Base-by-base conservation (phyloP, 163 green algal genomes). In the Scenedesmus sp. region DNA sequence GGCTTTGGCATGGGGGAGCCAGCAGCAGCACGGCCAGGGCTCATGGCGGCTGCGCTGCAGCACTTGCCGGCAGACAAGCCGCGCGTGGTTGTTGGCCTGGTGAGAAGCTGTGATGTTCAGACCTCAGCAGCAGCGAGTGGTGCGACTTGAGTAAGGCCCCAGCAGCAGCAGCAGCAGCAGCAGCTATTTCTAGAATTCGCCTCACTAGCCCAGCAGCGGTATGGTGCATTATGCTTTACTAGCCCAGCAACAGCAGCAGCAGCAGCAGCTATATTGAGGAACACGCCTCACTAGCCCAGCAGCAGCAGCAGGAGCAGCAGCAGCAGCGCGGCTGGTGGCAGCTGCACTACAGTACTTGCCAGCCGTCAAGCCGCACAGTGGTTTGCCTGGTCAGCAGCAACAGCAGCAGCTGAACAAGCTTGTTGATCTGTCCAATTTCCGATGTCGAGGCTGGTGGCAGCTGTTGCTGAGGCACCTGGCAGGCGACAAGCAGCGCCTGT, bases 1-100 rank as follows among this genome's bases (percentile, higher is more conserved):
- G 94, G 95, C 1, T 94, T 98, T 85, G 95, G 95, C 61, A 96
- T 95, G 3, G 96, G 96, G 0, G 96, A 98, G 86, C 81, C 35
- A 0, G 89, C 88, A 3, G 79, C 91, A 42, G 35, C 91, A 80
- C 93, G 93, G 1, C 46, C 46, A 2, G 65, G 85, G 44, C 89
- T 96, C 0, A 49, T 98, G 42, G 15, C 78, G 15, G 91, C 92
- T 4, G 90, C 92, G 2, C 22, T 97, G 46, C 43, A 84, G 0
- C 42, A 86, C 18, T 90, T 98, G 33, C 93, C 95, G 4, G 3
- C 56, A 0, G 88, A 91, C 10, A 95, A 95, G 51, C 89, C 93
- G 3, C 92, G 94, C 43, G 92, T 97, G 42, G 89, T 94, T 16
- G 79, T 92, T 0, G 93, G 91, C 1, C 53, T 97, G 89, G 88